These are phyloP conservation scores for Pulveroboletus ravenelii DNA, from an alignment of 768 basidiomycete species.

Conservation along the genomic window DNA sequence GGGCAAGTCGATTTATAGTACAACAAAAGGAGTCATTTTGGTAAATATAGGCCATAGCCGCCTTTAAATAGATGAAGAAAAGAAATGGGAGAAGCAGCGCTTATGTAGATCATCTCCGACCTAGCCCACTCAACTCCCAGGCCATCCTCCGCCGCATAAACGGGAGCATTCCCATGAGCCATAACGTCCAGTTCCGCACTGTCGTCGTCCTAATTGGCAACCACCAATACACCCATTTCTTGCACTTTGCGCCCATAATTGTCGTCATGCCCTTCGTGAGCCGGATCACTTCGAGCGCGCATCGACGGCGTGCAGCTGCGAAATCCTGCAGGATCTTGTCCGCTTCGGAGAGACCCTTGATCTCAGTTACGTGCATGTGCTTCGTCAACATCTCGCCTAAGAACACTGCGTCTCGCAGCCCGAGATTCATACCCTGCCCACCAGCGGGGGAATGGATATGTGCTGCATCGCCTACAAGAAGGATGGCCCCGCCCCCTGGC, in stretches of 20 bases:
- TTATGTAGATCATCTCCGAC: constrained; percentile 2
- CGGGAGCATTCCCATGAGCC: constrained; percentile 16
- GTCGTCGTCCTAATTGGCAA: constrained; percentile 1
- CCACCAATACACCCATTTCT: too few relatives aligned
- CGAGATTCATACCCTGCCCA: too few relatives aligned
- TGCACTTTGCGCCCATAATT: constrained; percentile 22
- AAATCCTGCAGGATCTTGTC: constrained; percentile 20
- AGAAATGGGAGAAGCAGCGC: too few relatives aligned
- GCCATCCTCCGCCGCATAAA: constrained; percentile 15
- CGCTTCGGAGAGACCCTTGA: constrained; percentile 4
- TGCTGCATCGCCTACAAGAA: constrained; percentile 14
- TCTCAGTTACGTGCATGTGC: constrained; percentile 25
- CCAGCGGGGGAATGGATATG: too few relatives aligned
- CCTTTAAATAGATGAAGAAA: too few relatives aligned
- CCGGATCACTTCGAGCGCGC: constrained; percentile 37
- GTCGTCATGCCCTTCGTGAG: constrained; percentile 35
- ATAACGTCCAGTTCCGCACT: constrained; percentile 25
- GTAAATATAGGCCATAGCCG: too few relatives aligned
- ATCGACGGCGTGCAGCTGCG: constrained; percentile 33
- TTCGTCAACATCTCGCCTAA: constrained; percentile 33
- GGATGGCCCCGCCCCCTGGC: constrained; percentile 13
- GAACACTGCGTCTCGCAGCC: too few relatives aligned
- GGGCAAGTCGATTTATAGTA: too few relatives aligned
- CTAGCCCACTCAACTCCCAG: not conserved
- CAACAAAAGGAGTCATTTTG: too few relatives aligned